These are phyloP conservation scores for Pelargonium fulgidum DNA, from an alignment of 441 rosid genomes.

Conservation along the genomic window DNA sequence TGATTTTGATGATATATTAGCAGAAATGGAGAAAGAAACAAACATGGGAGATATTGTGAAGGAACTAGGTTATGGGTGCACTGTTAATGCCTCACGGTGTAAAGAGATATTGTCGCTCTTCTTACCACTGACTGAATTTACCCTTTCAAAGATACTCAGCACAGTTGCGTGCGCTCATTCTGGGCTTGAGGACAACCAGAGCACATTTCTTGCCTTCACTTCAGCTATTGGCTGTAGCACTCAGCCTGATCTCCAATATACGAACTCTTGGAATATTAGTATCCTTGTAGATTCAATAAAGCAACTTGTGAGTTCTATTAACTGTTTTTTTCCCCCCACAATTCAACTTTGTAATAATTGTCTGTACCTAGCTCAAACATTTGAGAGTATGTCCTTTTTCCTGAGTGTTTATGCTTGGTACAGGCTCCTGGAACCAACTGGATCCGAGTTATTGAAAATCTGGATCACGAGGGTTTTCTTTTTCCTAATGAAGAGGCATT, in stretches of 20 bases:
- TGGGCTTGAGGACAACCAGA: constrained; percentile 64
- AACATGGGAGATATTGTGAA: constrained; percentile 67
- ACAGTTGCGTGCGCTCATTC: constrained; percentile 43
- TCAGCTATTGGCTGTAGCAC: constrained; percentile 61
- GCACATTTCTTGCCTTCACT: constrained; percentile 57
- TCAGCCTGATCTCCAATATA: constrained; percentile 45
- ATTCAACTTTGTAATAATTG: background rate
- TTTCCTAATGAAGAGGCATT: constrained; percentile 87
- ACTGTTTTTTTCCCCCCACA: background rate
- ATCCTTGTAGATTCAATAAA: constrained; percentile 66
- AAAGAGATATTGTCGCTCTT: constrained; percentile 71
- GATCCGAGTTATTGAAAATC: constrained; percentile 65
- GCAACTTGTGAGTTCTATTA: constrained; percentile 54
- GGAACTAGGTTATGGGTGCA: constrained; percentile 90
- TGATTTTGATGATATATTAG: constrained; percentile 75
- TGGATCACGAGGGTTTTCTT: constrained; percentile 86
- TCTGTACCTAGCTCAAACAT: constrained; percentile 3
- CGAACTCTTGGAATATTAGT: constrained; percentile 73
- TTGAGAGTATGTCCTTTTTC: constrained; percentile 1
- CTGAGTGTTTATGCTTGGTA: constrained; percentile 14
- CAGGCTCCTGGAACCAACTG: constrained; percentile 91
- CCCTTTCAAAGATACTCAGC: constrained; percentile 66
- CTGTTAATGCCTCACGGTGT: constrained; percentile 65
- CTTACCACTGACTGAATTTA: constrained; percentile 59
- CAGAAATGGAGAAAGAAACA: constrained; percentile 80